Evolutionary conservation across 2,329 filamentous ascomycete species (phyloP).

Genomic region (Pseudocercospora macadamiae): DNA sequence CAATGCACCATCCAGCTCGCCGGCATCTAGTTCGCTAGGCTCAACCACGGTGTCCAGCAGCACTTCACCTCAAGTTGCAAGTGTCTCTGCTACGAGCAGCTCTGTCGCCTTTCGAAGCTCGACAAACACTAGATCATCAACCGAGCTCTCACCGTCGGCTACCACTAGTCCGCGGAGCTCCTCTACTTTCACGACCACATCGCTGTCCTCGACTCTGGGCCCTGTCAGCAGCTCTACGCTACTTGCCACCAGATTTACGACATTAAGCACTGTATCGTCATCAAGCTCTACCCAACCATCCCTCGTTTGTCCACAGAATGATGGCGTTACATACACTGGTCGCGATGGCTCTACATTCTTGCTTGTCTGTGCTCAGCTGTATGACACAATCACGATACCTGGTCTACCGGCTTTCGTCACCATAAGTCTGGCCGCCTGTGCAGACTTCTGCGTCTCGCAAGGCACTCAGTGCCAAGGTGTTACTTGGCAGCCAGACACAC

Average conservation of each 20-base stretch:
- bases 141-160: too few species aligned
- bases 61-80: too few species aligned
- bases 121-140: too few species aligned
- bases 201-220: not conserved
- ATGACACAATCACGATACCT: not conserved
- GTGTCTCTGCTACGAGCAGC: too few species aligned
- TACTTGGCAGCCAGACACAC: not conserved
- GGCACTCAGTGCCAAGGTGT: constrained; percentile 8
- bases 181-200: not conserved
- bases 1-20: too few species aligned
- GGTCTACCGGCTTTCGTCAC: constrained; percentile 1
- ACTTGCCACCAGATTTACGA: not conserved
- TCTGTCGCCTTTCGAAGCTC: too few species aligned
- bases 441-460: constrained; percentile 4
- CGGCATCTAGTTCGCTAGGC: too few species aligned
- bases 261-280: not conserved
- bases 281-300: not conserved
- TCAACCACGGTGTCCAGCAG: too few species aligned
- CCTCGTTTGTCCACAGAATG: not conserved
- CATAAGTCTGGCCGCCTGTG: not conserved
- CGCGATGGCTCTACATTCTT: constrained; percentile 5
- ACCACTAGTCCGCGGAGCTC: too few species aligned
- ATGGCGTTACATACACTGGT: constrained; percentile 2
- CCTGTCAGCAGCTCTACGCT: not conserved
- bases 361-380: constrained; percentile 4